Evolutionary conservation across 208 protist genomes (phyloP).

Genomic region (Endotrypanum monterogeii): DNA sequence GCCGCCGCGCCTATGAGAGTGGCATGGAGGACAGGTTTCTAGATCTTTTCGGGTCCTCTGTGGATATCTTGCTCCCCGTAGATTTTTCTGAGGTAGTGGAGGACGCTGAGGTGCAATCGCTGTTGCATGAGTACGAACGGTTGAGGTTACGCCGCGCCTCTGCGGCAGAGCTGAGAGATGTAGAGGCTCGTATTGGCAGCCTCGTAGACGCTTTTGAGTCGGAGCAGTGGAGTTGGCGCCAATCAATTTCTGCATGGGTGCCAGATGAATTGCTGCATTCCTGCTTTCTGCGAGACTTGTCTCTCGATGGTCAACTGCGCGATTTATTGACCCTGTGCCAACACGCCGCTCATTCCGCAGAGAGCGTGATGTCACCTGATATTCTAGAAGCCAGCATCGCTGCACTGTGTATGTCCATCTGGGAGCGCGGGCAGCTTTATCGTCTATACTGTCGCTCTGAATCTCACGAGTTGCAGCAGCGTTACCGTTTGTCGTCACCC

Average conservation of each 20-base stretch:
- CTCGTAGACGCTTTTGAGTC: slow-evolving; percentile 39
- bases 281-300: slow-evolving; percentile 26
- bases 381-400: slow-evolving; percentile 35
- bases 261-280: slow-evolving; percentile 26
- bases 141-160: slow-evolving; percentile 24
- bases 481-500: slow-evolving; percentile 42
- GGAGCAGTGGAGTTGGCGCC: slow-evolving; percentile 46
- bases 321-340: slow-evolving; percentile 32
- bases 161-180: slow-evolving; percentile 15
- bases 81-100: slow-evolving; percentile 57
- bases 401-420: slow-evolving; percentile 40
- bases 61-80: slow-evolving; percentile 63
- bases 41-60: slow-evolving; percentile 25
- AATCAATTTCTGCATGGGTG: slow-evolving; percentile 22
- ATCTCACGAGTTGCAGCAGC: slow-evolving; percentile 46
- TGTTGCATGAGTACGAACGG: slow-evolving; percentile 30
- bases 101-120: slow-evolving; percentile 42
- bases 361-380: slow-evolving; percentile 14
- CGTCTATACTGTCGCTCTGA: slow-evolving; percentile 51
- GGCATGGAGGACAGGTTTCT: slow-evolving; percentile 43
- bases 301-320: slow-evolving; percentile 26
- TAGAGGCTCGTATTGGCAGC: slow-evolving; percentile 20
- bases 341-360: slow-evolving; percentile 18
- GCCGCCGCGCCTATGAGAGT: slow-evolving; percentile 39
- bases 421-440: slow-evolving; percentile 42